A percentile compares a stretch with the other conserved stretches of the same genome.
phyloP scores from a whole-genome alignment of 108 stramenopile species.

The Pseudonitzschia multistriata region DNA sequence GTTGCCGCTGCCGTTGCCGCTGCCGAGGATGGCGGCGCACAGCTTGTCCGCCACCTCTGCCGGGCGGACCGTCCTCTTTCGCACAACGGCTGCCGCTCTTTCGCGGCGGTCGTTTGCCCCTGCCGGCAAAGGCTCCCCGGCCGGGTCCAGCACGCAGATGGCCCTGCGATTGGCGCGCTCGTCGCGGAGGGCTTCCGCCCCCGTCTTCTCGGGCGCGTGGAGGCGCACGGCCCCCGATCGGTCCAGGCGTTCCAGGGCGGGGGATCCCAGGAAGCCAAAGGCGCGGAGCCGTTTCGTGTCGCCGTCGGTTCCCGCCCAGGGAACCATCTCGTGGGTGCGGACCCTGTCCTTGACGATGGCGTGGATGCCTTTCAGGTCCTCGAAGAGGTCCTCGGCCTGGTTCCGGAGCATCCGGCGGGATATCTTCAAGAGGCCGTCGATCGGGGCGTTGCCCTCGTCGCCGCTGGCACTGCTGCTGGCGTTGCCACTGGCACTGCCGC shows the following conservation, averaged over 20 bases:
- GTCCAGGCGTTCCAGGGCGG: neutral
- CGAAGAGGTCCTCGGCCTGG: neutral
- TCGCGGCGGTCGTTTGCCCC: neutral
- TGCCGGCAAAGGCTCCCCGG: neutral
- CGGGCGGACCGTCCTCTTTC: neutral
- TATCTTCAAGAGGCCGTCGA: conserved; percentile 1
- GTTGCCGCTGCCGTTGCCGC: neutral
- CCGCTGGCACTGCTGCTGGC: neutral
- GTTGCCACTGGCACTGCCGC: neutral
- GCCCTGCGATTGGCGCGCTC: conserved; percentile 23
- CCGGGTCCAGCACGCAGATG: conserved; percentile 8
- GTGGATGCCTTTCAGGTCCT: conserved; percentile 1
- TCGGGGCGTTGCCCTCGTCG: neutral
- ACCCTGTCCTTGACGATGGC: conserved; percentile 3
- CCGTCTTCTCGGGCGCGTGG: conserved; percentile 25
- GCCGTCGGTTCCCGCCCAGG: conserved; percentile 14
- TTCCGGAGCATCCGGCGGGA: neutral
- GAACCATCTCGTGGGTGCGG: neutral
- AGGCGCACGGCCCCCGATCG: neutral
- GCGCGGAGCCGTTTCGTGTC: conserved; percentile 6
- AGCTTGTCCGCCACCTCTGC: neutral
- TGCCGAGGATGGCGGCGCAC: neutral
- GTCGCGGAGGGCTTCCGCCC: conserved; percentile 18
- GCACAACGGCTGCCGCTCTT: neutral
- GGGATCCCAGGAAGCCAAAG: conserved; percentile 13